These are phyloP conservation scores for Ascomycota sp. DNA, from an alignment of 2,329 filamentous ascomycete species.

Conservation along the genomic window DNA sequence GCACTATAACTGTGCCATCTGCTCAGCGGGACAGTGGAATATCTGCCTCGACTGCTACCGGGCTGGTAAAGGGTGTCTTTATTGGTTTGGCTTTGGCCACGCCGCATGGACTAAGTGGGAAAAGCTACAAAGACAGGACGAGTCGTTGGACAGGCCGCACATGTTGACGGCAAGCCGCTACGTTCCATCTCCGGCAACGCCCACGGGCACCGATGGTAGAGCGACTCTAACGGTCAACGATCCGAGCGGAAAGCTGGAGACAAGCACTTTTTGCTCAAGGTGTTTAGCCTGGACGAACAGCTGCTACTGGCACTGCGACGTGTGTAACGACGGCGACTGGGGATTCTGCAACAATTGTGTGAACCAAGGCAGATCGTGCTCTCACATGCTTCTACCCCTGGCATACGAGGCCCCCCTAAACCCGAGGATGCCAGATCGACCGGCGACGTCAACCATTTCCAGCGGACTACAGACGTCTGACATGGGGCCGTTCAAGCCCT, in stretches of 20 bases:
- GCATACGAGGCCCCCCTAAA: conserved; percentile 32
- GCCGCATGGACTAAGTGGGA: conserved; percentile 50
- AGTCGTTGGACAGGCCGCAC: conserved; percentile 28
- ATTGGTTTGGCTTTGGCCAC: conserved; percentile 78
- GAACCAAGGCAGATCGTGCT: conserved; percentile 62
- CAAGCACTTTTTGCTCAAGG: conserved; percentile 65
- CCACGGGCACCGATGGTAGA: conserved; percentile 32
- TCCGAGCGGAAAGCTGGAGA: conserved; percentile 46
- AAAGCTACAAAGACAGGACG: conserved; percentile 19
- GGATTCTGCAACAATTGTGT: conserved; percentile 82
- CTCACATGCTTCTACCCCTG: conserved; percentile 61
- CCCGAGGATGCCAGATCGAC: conserved; percentile 21
- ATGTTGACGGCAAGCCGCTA: conserved; percentile 38
- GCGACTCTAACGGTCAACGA: conserved; percentile 44
- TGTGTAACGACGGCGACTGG: conserved; percentile 86
- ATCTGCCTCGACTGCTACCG: conserved; percentile 71
- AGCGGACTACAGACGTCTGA: conserved; percentile 23
- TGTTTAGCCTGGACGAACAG: conserved; percentile 57
- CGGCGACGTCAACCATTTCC: conserved; percentile 26
- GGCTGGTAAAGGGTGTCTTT: conserved; percentile 50
- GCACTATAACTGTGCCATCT: conserved; percentile 63
- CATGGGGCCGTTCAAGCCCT: conserved; percentile 39
- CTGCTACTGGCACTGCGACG: conserved; percentile 76
- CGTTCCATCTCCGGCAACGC: conserved; percentile 23
- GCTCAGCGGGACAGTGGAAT: conserved; percentile 52